A percentile compares a stretch with the other conserved stretches of the same genome.
Conservation (phyloP, 2,329 filamentous ascomycete species). For the Diaporthe citri region DNA sequence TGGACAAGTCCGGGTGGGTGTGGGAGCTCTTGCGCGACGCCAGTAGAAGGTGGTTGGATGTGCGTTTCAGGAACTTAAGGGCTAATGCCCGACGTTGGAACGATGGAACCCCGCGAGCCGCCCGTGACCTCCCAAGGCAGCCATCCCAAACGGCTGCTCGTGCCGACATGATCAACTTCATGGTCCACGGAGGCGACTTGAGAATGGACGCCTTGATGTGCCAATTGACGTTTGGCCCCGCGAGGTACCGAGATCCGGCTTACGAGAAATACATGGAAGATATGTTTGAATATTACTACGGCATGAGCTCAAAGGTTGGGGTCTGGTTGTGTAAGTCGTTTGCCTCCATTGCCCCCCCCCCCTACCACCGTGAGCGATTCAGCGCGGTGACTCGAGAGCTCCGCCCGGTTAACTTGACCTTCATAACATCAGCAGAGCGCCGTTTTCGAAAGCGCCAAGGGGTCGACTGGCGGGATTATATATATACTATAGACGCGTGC, state of each 20-base stretch:
- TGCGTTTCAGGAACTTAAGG: neutral
- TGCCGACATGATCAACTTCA: neutral
- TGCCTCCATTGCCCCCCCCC: too few species aligned
- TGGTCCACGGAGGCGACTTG: neutral
- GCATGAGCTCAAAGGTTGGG: neutral
- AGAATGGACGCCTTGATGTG: conserved; percentile 8
- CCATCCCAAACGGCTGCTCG: neutral
- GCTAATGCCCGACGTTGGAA: accelerated
- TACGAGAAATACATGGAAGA: neutral
- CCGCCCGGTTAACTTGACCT: neutral
- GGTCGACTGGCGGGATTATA: neutral
- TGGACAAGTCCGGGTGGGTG: neutral
- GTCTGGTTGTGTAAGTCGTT: neutral
- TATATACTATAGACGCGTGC: neutral
- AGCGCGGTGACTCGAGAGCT: neutral
- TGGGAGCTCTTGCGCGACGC: neutral
- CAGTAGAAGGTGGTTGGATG: neutral
- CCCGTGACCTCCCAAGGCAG: neutral
- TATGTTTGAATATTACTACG: neutral
- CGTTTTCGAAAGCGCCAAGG: accelerated
- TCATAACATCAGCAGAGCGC: neutral
- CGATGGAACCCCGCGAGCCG: too few species aligned
- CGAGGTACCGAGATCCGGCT: accelerated
- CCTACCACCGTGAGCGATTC: neutral
- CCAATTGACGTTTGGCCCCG: neutral